A percentile compares a stretch with the other conserved stretches of the same genome.
Evolutionary conservation across 371 early-diverging fungal genomes (phyloP).

Genomic region (Umbelopsis sp.): DNA sequence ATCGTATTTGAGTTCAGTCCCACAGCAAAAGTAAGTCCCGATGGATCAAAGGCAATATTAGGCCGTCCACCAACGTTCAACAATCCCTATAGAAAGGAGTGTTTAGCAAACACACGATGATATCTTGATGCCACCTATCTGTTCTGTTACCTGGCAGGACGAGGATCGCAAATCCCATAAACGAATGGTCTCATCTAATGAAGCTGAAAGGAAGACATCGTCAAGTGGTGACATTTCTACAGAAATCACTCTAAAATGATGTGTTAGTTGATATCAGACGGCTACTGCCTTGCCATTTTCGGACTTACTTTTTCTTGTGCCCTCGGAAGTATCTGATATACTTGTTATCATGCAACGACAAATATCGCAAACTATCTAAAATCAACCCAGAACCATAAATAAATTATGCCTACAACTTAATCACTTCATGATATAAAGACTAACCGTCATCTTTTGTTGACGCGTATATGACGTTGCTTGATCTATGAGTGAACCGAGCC

Average conservation of each 20-base stretch:
- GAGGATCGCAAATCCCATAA: slow-evolving; percentile 80
- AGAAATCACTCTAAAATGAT: slow-evolving; percentile 58
- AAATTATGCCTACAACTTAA: background rate
- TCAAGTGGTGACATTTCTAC: slow-evolving; percentile 81
- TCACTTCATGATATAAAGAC: background rate
- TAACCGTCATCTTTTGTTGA: slow-evolving; percentile 84
- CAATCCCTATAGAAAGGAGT: slow-evolving; percentile 40
- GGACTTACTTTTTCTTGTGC: slow-evolving; percentile 69
- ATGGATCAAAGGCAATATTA: slow-evolving; percentile 78
- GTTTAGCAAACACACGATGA: slow-evolving; percentile 8
- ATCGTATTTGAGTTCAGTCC: slow-evolving; percentile 49
- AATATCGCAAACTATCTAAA: slow-evolving; percentile 85
- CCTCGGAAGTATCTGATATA: slow-evolving; percentile 92
- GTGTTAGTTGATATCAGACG: slow-evolving; percentile 55
- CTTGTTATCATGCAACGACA: slow-evolving; percentile 91
- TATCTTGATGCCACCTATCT: background rate
- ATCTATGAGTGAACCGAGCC: slow-evolving; percentile 75
- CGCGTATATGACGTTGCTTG: slow-evolving; percentile 74
- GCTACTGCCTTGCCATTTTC: background rate
- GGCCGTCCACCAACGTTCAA: slow-evolving; percentile 55
- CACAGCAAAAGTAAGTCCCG: slow-evolving; percentile 79
- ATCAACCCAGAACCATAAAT: background rate
- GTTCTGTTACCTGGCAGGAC: slow-evolving; percentile 61
- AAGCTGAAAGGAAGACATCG: slow-evolving; percentile 76
- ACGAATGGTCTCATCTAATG: slow-evolving; percentile 72